Conservation (phyloP, 257 asterid genomes). For the Primulina tabacum region DNA sequence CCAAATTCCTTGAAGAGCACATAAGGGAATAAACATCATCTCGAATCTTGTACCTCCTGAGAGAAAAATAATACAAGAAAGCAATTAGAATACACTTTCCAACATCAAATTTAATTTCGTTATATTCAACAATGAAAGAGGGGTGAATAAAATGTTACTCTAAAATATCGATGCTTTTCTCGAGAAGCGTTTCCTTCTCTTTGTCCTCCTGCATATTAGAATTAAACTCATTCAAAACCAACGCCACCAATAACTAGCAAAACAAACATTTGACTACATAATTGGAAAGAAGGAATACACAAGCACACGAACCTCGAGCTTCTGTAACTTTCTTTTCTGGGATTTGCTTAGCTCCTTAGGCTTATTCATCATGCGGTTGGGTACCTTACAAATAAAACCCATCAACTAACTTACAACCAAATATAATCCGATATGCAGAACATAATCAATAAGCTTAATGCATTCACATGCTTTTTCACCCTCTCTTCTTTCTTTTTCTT, state of each 20-base stretch:
- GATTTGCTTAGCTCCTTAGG: constrained; percentile 57
- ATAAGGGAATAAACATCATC: constrained; percentile 75
- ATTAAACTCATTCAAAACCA: constrained; percentile 17
- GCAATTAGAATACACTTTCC: constrained; percentile 25
- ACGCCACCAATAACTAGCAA: constrained; percentile 2
- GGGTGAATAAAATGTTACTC: constrained; percentile 44
- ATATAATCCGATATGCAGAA: not conserved
- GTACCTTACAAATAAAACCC: constrained; percentile 30
- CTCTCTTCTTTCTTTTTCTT: constrained; percentile 47
- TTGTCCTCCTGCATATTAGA: constrained; percentile 69
- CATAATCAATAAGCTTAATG: not conserved
- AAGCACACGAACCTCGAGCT: constrained; percentile 56
- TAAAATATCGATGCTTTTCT: constrained; percentile 66
- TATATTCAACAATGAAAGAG: constrained; percentile 2
- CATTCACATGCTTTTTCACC: constrained; percentile 45
- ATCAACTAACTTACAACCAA: not conserved
- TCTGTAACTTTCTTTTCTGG: constrained; percentile 76
- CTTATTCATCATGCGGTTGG: constrained; percentile 22
- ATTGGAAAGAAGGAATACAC: not conserved
- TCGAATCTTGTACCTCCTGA: constrained; percentile 74
- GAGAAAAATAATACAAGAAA: constrained; percentile 22
- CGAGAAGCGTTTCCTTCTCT: constrained; percentile 56
- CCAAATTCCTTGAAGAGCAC: constrained; percentile 87
- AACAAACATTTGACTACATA: not conserved
- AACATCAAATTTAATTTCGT: constrained; percentile 8